Evolutionary conservation across 2,329 filamentous ascomycete genomes (phyloP), one percentile per base, ranked within the genome.

Genomic region (Phoma sp.): DNA sequence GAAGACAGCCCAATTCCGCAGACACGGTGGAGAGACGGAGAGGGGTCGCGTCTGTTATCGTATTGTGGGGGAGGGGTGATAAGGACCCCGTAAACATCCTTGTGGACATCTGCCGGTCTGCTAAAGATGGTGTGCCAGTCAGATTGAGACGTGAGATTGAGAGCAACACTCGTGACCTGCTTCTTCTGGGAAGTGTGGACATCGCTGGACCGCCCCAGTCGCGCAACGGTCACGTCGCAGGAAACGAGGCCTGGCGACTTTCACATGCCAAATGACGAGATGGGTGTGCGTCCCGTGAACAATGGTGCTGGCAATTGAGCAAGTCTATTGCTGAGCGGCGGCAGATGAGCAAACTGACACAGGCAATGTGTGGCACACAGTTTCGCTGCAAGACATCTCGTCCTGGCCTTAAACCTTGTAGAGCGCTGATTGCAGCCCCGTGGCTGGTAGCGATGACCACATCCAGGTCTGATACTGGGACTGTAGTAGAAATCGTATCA

Each of bases 341-440:
- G 53, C 53, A 62, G 55, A 47, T 52, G 42, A 43, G 49, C 58
- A 50, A 50, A 62, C 52, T 54, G 55, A 62, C 58, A 63, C 59
- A 64, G 52, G 48, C 57, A 45, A 49, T 40, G 59, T 64, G 58
- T 65, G 58, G 53, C 56, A 60, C 61, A 47, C 40, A 33, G 49
- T 50, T 54, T 49, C 62, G 65, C 66, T 68, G 65, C 68, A 64
- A 67, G 66, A 67, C 69, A 68, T 66, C 54, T 60, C 55, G 65
- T 34, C 57, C 65, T 61, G 66, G 59, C 66, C 59, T 64, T 65
- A 59, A 42, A 51, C 60, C 53, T 48, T 61, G 42, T 49, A 49
- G 55, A 66, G 62, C 52, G 58, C 63, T 62, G 59, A 56, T 59
- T 64, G 65, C 62, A 66, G 62, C 60, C 63, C 65, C 59, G 59